Percentiles rank a stretch among this genome's conserved stretches.
Conservation (phyloP, 805 yeast species). For the Teunomyces pallodes region DNA sequence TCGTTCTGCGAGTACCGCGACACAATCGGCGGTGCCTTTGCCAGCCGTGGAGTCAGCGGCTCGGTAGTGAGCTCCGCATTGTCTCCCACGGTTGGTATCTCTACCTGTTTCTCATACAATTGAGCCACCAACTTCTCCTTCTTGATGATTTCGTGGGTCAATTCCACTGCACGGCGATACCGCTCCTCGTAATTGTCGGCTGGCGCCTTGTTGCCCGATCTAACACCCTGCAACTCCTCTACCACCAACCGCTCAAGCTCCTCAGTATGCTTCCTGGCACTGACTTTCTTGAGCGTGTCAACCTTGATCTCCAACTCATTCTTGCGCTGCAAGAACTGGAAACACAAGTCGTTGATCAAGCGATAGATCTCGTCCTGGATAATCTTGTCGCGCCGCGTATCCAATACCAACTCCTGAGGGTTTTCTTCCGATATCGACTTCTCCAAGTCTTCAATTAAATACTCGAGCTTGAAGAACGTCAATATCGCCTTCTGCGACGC, state of each 20-base stretch:
- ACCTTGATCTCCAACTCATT: conserved; percentile 24
- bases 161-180: conserved; percentile 21
- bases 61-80: neutral
- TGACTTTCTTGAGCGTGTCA: conserved; percentile 8
- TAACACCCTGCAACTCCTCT: neutral
- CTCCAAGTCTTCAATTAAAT: conserved; percentile 27
- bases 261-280: conserved; percentile 10
- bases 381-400: conserved; percentile 28
- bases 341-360: conserved; percentile 37
- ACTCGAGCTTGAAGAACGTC: conserved; percentile 30
- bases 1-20: conserved; percentile 29
- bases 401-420: conserved; percentile 16
- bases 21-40: conserved; percentile 17
- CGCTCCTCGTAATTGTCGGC: conserved; percentile 8
- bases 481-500: conserved; percentile 27
- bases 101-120: conserved; percentile 18
- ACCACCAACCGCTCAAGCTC: neutral
- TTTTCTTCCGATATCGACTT: conserved; percentile 10
- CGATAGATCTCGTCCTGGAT: conserved; percentile 42
- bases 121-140: conserved; percentile 15
- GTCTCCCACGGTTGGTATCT: conserved; percentile 15
- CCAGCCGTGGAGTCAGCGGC: conserved; percentile 6
- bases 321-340: conserved; percentile 30
- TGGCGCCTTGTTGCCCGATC: neutral
- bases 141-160: conserved; percentile 26